Evolutionary conservation across 2,329 filamentous ascomycete genomes (phyloP).

Genomic region (Madurella mycetomatis): DNA sequence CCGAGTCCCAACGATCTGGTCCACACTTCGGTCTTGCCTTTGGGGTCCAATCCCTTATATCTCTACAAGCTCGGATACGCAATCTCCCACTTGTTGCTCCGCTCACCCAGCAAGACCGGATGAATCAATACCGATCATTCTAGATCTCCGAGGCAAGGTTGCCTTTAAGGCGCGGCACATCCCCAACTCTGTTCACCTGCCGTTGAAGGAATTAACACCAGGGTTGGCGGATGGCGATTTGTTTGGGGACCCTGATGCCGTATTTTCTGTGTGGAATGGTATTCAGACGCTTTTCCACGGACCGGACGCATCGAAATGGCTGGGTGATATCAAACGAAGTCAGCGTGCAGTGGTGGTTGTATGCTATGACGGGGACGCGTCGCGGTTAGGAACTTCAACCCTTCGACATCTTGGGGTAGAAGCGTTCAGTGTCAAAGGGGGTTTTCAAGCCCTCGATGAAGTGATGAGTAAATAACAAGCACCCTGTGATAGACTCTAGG

Average conservation of each 20-base stretch:
- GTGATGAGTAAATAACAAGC: not conserved
- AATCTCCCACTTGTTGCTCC: not conserved
- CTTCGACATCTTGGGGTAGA: not conserved
- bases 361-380: conserved; percentile 5
- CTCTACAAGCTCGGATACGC: not conserved
- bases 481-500: too few relatives aligned
- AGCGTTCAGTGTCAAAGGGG: conserved; percentile 2
- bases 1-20: not conserved
- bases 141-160: not conserved
- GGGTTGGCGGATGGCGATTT: not conserved
- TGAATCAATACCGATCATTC: not conserved
- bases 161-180: not conserved
- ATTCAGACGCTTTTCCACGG: not conserved
- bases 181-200: not conserved
- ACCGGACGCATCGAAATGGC: not conserved
- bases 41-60: not conserved
- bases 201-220: not conserved
- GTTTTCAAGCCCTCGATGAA: not conserved
- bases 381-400: not conserved
- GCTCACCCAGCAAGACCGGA: not conserved
- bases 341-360: not conserved
- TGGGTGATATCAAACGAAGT: not conserved
- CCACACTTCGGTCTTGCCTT: not conserved
- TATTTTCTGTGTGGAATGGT: not conserved
- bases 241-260: not conserved